Evolutionary conservation across 2,329 filamentous ascomycete species (phyloP), one percentile per base, ranked within the genome.

Genomic region (Penicillium janthinellum): DNA sequence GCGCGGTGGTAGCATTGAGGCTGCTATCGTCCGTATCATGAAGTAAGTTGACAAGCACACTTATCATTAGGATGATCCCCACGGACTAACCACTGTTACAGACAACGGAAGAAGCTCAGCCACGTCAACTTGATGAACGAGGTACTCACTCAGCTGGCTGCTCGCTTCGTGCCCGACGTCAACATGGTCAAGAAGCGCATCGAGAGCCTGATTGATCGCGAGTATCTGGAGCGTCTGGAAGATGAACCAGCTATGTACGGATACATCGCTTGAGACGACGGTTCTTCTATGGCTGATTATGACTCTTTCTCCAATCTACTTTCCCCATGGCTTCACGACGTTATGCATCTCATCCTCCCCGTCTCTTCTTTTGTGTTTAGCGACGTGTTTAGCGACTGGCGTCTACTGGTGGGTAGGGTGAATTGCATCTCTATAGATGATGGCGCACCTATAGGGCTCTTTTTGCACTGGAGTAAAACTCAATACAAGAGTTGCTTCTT

Each of bases 171-270:
- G 37, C 82, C 82, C 0, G 81, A 84, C 61, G 78, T 83, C 22
- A 76, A 76, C 54, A 83, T 83, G 80, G 75, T 84, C 65, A 84
- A 84, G 69, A 80, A 79, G 63, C 75, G 81, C 35, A 82, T 84
- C 48, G 82, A 84, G 64, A 81, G 78, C 63, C 66, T 84, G 63
- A 84, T 84, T 56, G 82, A 84, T 60, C 77, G 82, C 49, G 82
- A 84, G 62, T 84, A 83, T 66, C 67, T 84, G 38, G 82, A 83
- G 57, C 76, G 77, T 47, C 64, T 78, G 6, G 64, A 70, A 5
- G 77, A 78, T 20, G 76, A 81, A 20, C 77, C 79, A 1, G 76
- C 79, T 5, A 78, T 77, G 0, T 81, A 81, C 60, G 72, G 74
- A 44, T 81, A 81, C 60, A 66, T 81, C 59, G 79, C 79, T 54